Base-by-base conservation (phyloP, 1,139 yeast species). In the Saccharomyces hybrid region DNA sequence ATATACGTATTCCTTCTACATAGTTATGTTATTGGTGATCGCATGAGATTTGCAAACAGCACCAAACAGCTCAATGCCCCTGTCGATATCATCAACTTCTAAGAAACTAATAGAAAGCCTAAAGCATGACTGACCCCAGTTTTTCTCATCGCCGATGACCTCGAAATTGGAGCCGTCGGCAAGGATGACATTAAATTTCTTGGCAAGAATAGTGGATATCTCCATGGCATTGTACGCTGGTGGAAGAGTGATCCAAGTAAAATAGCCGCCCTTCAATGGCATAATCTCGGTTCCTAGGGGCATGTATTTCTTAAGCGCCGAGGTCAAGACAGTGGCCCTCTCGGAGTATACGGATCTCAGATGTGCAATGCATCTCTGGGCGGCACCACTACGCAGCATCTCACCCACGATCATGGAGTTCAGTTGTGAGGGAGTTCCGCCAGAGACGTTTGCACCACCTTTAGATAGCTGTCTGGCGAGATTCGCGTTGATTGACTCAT, bases 211-310 rank as follows among this genome's bases (percentile, higher is more conserved):
- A 3, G 68, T 58, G 1, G 80, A 77, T 13, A 86, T 78, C 32
- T 71, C 67, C 4, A 69, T 62, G 30, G 78, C 77, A 58, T 83
- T 76, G 56, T 82, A 75, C 8, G 69, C 74, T 0, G 70, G 72
- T 0, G 91, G 90, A 11, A 83, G 65, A 0, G 83, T 78, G n/a
- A 88, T 78, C 97, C 97, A 90, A 20, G 83, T 67, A 63, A 90
- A 90, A 70, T 88, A 90, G 0, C 97, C 97, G 13, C 97, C 97
- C n/a, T 81, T 75, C 14, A 91, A 87, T 2, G 91, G 88, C 25
- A 71, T 71, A 2, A 81, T 70, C 26, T 62, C 67, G 0, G 95
- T 83, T 1, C 79, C 80, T 13, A 63, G 48, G 0, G 88, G 88
- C 55, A 89, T 69, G 60, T 78, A 73, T 54, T 74, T 67, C 5